These are phyloP conservation scores for Eurotiales sp. DNA, from an alignment of 2,329 filamentous ascomycete genomes.

Conservation along the genomic window DNA sequence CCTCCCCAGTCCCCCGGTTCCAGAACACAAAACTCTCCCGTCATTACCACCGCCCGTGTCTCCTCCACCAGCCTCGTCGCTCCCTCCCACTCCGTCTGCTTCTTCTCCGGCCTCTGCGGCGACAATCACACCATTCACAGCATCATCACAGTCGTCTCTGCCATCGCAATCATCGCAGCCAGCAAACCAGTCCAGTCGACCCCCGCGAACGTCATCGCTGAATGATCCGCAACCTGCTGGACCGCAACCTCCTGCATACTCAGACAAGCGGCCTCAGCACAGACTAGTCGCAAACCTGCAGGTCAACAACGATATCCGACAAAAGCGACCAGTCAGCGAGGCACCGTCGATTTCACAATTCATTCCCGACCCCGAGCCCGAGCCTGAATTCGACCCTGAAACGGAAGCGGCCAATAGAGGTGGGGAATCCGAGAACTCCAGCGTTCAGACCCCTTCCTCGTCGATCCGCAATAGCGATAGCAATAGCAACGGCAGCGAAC, in stretches of 20 bases:
- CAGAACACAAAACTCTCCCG: constrained; percentile 2
- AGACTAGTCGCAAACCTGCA: background rate
- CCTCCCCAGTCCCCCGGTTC: background rate
- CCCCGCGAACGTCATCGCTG: constrained; percentile 6
- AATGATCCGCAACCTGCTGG: background rate
- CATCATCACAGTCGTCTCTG: background rate
- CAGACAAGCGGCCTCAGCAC: background rate
- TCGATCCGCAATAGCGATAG: background rate
- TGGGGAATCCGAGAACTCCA: constrained; percentile 5
- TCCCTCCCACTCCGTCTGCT: background rate
- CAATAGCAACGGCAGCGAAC: background rate
- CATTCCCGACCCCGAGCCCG: constrained; percentile 31
- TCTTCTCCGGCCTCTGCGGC: background rate
- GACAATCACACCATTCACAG: background rate
- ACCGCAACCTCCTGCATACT: background rate
- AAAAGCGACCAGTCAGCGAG: constrained; percentile 14
- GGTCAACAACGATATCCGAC: constrained; percentile 2
- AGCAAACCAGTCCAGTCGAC: background rate
- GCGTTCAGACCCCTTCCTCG: constrained; percentile 2
- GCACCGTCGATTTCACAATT: constrained; percentile 27
- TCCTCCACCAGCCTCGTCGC: background rate
- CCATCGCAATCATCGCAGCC: background rate
- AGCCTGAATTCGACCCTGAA: constrained; percentile 17
- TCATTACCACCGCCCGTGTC: background rate
- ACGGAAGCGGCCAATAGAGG: no score